A percentile compares a stretch with the other conserved stretches of the same genome.
phyloP scores from a whole-genome alignment of 2,329 filamentous ascomycete genomes.

The Epichloe amarillans region DNA sequence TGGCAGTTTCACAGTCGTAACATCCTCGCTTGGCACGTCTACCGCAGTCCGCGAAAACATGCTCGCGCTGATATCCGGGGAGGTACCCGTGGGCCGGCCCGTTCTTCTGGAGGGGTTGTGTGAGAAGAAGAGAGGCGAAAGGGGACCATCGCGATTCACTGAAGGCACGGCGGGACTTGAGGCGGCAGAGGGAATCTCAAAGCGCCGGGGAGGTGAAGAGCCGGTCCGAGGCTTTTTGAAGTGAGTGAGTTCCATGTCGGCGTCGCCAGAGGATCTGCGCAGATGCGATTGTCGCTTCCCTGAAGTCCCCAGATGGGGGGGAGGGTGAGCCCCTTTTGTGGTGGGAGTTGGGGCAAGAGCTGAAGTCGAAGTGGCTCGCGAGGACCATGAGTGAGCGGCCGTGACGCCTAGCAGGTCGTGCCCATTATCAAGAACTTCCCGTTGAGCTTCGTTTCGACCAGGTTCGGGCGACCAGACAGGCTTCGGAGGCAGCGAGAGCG shows the following conservation, averaged over 20 bases:
- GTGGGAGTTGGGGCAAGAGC: background rate
- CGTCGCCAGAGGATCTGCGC: slow-evolving; percentile 10
- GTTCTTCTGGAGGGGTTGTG: slow-evolving; percentile 24
- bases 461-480: slow-evolving; percentile 2
- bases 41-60: slow-evolving; percentile 36
- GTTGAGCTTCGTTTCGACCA: slow-evolving; percentile 7
- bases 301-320: slow-evolving; percentile 6
- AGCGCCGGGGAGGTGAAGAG: slow-evolving; percentile 29
- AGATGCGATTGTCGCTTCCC: slow-evolving; percentile 15
- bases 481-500: slow-evolving; percentile 1
- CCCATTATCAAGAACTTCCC: slow-evolving; percentile 7
- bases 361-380: background rate
- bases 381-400: slow-evolving; percentile 1
- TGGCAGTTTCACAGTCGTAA: slow-evolving; percentile 43
- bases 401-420: slow-evolving; percentile 5
- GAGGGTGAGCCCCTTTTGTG: slow-evolving; percentile 1
- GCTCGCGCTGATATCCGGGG: slow-evolving; percentile 28
- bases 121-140: slow-evolving; percentile 41
- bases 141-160: slow-evolving; percentile 22
- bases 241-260: slow-evolving; percentile 21
- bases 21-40: slow-evolving; percentile 23
- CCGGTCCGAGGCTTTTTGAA: slow-evolving; percentile 36
- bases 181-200: slow-evolving; percentile 26
- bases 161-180: slow-evolving; percentile 8
- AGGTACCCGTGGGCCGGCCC: slow-evolving; percentile 24